Conservation (phyloP, 2,329 filamentous ascomycete genomes). For the Epichloe elymi region DNA sequence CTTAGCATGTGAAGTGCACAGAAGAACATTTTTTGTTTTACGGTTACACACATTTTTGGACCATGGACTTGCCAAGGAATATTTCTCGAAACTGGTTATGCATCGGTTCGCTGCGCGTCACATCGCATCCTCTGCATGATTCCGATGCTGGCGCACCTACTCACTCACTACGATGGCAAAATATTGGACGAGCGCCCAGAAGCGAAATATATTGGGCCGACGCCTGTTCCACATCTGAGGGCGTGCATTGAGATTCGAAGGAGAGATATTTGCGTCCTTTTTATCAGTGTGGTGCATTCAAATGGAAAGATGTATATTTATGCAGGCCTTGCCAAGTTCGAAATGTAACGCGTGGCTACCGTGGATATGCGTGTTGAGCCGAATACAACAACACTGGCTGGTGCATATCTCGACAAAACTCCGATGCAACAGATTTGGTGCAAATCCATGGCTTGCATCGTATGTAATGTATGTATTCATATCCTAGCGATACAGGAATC, state of each 20-base stretch:
- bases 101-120: constrained; percentile 31
- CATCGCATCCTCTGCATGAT: constrained; percentile 23
- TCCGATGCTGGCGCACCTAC: constrained; percentile 32
- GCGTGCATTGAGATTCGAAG: constrained; percentile 16
- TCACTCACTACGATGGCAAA: constrained; percentile 40
- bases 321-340: no score
- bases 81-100: constrained; percentile 27
- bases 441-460: no score
- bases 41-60: constrained; percentile 31
- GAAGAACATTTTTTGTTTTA: constrained; percentile 20
- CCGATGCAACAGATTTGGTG: no score
- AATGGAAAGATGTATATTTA: no score
- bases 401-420: no score
- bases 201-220: constrained; percentile 31
- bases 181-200: constrained; percentile 25
- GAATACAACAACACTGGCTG: no score
- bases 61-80: constrained; percentile 18
- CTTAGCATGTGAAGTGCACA: constrained; percentile 27
- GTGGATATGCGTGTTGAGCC: no score
- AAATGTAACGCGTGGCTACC: no score
- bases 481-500: neutral
- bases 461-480: neutral
- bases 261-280: constrained; percentile 1
- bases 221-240: constrained; percentile 19
- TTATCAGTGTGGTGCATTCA: neutral